Evolutionary conservation across 2,329 filamentous ascomycete genomes (phyloP).

Genomic region (Ramularia endophylla): DNA sequence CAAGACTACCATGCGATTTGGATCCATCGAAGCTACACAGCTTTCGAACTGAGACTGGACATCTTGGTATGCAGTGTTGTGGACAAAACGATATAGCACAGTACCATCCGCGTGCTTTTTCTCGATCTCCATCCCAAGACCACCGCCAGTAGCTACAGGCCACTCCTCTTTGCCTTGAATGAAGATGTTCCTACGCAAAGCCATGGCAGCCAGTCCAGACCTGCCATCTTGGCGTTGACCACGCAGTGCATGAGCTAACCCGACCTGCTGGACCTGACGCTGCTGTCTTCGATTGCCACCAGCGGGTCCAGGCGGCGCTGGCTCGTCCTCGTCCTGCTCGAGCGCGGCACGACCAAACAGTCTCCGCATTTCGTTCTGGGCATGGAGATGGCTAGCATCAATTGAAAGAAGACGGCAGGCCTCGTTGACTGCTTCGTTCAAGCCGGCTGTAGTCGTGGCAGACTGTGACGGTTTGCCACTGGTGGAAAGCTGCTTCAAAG

Average conservation of each 20-base stretch:
- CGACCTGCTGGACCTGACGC: slow-evolving; percentile 44
- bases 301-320: slow-evolving; percentile 22
- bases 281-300: slow-evolving; percentile 31
- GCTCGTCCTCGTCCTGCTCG: slow-evolving; percentile 50
- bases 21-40: slow-evolving; percentile 77
- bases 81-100: slow-evolving; percentile 70
- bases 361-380: slow-evolving; percentile 82
- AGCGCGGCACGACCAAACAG: slow-evolving; percentile 62
- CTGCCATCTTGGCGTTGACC: slow-evolving; percentile 50
- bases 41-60: slow-evolving; percentile 71
- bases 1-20: slow-evolving; percentile 72
- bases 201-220: slow-evolving; percentile 63
- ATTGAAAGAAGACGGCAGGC: slow-evolving; percentile 52
- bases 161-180: slow-evolving; percentile 83
- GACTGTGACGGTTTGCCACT: slow-evolving; percentile 21
- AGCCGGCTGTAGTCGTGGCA: slow-evolving; percentile 19
- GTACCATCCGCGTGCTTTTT: slow-evolving; percentile 52
- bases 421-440: slow-evolving; percentile 41
- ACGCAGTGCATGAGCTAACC: slow-evolving; percentile 51
- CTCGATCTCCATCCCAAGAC: slow-evolving; percentile 72
- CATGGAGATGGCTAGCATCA: slow-evolving; percentile 70
- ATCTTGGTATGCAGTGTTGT: slow-evolving; percentile 66
- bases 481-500: slow-evolving; percentile 52
- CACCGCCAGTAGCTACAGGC: slow-evolving; percentile 72
- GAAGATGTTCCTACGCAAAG: slow-evolving; percentile 72